phyloP scores from a whole-genome alignment of 2,329 filamentous ascomycete genomes.

The Coniella lustricola region DNA sequence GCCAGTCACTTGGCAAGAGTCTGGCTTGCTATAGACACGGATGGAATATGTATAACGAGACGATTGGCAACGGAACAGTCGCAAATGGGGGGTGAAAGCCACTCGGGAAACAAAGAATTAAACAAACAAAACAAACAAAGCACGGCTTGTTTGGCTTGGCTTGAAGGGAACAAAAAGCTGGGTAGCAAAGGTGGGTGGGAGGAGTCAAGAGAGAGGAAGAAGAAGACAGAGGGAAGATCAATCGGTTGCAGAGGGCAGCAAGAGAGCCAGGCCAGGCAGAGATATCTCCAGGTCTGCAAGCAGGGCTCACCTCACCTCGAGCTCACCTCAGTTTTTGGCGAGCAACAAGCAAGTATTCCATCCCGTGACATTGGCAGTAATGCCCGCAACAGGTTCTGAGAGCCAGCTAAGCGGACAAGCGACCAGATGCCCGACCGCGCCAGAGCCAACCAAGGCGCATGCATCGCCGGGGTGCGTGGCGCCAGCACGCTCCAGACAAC shows the following conservation, averaged over 20 bases:
- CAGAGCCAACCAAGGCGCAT: too few relatives aligned
- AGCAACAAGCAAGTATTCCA: too few relatives aligned
- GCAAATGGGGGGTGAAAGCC: background rate
- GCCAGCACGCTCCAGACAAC: too few relatives aligned
- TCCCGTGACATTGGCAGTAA: too few relatives aligned
- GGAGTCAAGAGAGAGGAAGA: background rate
- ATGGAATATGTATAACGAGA: conserved; percentile 3
- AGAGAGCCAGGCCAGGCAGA: conserved; percentile 6
- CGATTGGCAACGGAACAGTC: conserved; percentile 8
- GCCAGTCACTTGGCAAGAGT: background rate
- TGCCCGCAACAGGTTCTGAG: conserved; percentile 4
- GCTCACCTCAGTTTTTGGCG: too few relatives aligned
- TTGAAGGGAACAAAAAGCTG: conserved; percentile 1
- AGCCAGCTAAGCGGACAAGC: background rate
- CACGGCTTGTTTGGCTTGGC: too few relatives aligned
- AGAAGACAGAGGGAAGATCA: background rate
- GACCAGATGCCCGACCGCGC: too few relatives aligned
- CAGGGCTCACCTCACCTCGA: too few relatives aligned
- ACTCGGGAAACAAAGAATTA: background rate
- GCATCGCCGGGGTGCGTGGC: too few relatives aligned
- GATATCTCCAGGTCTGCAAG: too few relatives aligned
- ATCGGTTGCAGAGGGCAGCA: background rate
- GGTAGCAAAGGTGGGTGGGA: background rate
- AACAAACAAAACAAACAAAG: too few relatives aligned
- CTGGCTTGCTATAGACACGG: background rate